Base-by-base conservation (phyloP, 2,329 filamentous ascomycete genomes). In the Macrophomina tecta region DNA sequence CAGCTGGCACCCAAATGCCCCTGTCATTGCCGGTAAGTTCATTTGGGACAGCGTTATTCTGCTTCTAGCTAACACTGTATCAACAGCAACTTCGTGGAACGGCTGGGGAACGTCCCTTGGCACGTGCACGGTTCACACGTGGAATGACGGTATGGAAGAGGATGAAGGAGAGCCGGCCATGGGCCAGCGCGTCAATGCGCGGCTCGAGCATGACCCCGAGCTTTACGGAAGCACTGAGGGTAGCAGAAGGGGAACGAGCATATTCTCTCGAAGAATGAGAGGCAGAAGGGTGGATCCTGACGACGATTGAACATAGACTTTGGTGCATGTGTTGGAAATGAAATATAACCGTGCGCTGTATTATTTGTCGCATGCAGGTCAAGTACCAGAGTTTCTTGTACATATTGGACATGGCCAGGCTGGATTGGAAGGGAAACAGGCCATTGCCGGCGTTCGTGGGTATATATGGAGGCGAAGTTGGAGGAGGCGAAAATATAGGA, bases 1-100 rank as follows among this genome's bases (percentile, higher is more conserved):
- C 28, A 93, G 90, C 74, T 97, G 94, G 94, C 93, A 97, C 80
- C 94, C 94, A 0, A 90, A 85, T 70, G 92, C 91, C 1, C 93
- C 93, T 0, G 84, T 97, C 48, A 83, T 97, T 69, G 93, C 88
- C 71, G 86, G 85, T 87, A 80, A 76, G 83, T 79, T 0, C 5
- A 11, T 0, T 30, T 30, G 36, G 6, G 36, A 38, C 36, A 38
- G 11, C 23, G 9, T 12, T 8, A 23, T 8, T 18, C 42, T 45
- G n/a, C 18, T 12, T 14, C 8, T 38, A 16, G 11, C 30, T 45
- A 28, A 61, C n/a, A 5, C 48, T n/a, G 23, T 18, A 23, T 23
- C 23, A 14, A 49, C 69, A 92, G 93, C 93, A 46, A 95, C 93
- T 8, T 88, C 90, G 0, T 93, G 92, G 89, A 94, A 94, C 71